phyloP scores from a whole-genome alignment of 2,329 filamentous ascomycete genomes.

The Microthyrium microscopicum region DNA sequence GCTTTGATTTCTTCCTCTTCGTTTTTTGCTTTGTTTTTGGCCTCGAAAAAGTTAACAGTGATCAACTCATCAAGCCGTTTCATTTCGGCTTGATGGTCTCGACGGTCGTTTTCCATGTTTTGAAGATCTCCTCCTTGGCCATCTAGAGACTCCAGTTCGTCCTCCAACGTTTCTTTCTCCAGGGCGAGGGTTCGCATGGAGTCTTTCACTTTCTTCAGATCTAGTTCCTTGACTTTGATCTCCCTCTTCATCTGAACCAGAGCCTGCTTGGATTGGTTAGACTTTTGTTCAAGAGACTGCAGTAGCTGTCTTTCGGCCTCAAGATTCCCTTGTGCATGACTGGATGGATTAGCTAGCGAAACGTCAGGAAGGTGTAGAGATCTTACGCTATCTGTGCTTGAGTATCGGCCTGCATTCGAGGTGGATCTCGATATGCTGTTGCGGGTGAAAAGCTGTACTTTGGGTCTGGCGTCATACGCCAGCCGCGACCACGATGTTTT shows the following conservation, averaged over 20 bases:
- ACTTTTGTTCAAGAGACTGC: too few species aligned
- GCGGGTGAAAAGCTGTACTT: slow-evolving; percentile 37
- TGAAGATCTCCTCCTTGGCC: slow-evolving; percentile 32
- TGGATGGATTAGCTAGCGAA: too few species aligned
- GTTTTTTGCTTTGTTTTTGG: slow-evolving; percentile 8
- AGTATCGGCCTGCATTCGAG: slow-evolving; percentile 68
- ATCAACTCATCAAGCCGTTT: slow-evolving; percentile 17
- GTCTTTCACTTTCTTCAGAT: too few species aligned
- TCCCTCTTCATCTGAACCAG: slow-evolving; percentile 33
- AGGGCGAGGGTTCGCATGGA: too few species aligned
- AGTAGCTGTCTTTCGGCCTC: too few species aligned
- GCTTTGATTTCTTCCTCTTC: slow-evolving; percentile 17
- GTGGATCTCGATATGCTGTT: slow-evolving; percentile 32
- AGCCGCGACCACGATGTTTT: too few species aligned
- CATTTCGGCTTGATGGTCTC: slow-evolving; percentile 17
- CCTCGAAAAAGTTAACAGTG: slow-evolving; percentile 10
- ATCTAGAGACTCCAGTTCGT: slow-evolving; percentile 39
- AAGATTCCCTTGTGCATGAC: too few species aligned
- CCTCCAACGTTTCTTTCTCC: slow-evolving; percentile 40
- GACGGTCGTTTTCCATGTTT: slow-evolving; percentile 39
- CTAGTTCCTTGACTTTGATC: slow-evolving; percentile 34
- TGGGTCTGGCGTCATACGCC: slow-evolving; percentile 2
- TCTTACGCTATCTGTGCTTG: slow-evolving; percentile 40
- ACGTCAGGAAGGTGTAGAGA: not conserved
- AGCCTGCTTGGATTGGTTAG: slow-evolving; percentile 32